Evolutionary conservation across 2,329 filamentous ascomycete species (phyloP).

Genomic region (Neonectria coccinea): DNA sequence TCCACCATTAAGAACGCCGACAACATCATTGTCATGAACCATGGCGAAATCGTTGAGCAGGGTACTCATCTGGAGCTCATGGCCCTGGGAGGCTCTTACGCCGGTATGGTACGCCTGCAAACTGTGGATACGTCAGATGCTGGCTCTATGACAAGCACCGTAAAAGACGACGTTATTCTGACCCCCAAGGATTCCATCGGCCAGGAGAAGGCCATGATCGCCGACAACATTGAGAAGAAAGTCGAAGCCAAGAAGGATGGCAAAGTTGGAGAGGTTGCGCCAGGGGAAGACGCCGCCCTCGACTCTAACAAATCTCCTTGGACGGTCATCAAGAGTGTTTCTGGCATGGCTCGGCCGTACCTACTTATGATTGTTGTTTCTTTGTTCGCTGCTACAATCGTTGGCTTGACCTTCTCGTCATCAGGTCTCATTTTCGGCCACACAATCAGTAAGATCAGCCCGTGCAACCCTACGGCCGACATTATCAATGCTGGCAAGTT

Average conservation of each 20-base stretch:
- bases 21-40: slow-evolving; percentile 73
- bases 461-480: slow-evolving; percentile 55
- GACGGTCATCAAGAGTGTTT: slow-evolving; percentile 54
- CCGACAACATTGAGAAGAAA: slow-evolving; percentile 51
- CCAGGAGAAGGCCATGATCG: slow-evolving; percentile 45
- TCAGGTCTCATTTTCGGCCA: slow-evolving; percentile 65
- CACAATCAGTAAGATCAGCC: slow-evolving; percentile 59
- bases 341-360: slow-evolving; percentile 54
- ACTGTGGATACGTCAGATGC: slow-evolving; percentile 50
- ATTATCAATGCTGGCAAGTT: slow-evolving; percentile 57
- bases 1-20: slow-evolving; percentile 73
- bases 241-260: slow-evolving; percentile 51
- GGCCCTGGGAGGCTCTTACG: slow-evolving; percentile 62
- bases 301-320: slow-evolving; percentile 56
- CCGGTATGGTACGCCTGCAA: slow-evolving; percentile 62
- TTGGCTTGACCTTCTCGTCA: slow-evolving; percentile 65
- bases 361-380: slow-evolving; percentile 55
- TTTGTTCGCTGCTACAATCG: slow-evolving; percentile 60
- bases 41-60: slow-evolving; percentile 71
- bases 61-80: slow-evolving; percentile 73
- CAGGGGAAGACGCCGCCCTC: slow-evolving; percentile 51
- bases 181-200: slow-evolving; percentile 54
- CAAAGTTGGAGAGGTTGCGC: slow-evolving; percentile 48
- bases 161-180: slow-evolving; percentile 55
- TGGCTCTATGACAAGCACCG: slow-evolving; percentile 48